Evolutionary conservation across 2,329 filamentous ascomycete species (phyloP), one percentile per base, ranked within the genome.

Genomic region (Botryosphaeria agaves): DNA sequence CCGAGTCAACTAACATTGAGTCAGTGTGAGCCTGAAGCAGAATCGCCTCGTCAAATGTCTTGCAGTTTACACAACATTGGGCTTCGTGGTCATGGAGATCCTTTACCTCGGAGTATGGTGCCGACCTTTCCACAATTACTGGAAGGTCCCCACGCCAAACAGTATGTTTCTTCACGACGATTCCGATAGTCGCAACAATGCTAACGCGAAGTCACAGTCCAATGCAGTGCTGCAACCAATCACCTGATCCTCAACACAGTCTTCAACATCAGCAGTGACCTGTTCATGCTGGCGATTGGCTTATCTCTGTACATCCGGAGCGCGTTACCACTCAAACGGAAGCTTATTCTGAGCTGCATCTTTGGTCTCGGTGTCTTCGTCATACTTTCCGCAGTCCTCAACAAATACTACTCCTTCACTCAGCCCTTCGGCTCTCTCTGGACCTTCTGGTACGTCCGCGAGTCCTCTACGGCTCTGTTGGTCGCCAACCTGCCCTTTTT

Each of bases 401-500:
- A 72, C 50, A 71, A 72, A 35, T 68, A 69, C 41, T 72, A 71
- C 49, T 69, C 66, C 26, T 72, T 75, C 35, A 60, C 51, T 11
- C 48, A 67, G 14, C 65, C 65, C 1, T 72, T 69, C 43, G 65
- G 64, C 3, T 52, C 55, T 9, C 48, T 63, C 21, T 75, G 70
- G 55, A 60, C 69, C 0, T 63, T 63, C 38, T 75, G 69, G 69
- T 71, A 72, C 38, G 60, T 69, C 6, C 60, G 67, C 17, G 70
- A 75, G 42, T 60, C 62, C 8, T 66, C 62, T 26, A 70, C 70
- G 0, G 66, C 69, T 5, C 56, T 75, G 24, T 58, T 72, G 29
- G 69, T 73, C 11, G 61, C 68, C 17, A 75, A 75, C 35, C 54
- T 75, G 5, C 69, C 70, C 0, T 64, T 72, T 29, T 64, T 61